These are phyloP conservation scores for Fusarium sp. DNA, from an alignment of 2,329 filamentous ascomycete species.

Conservation along the genomic window DNA sequence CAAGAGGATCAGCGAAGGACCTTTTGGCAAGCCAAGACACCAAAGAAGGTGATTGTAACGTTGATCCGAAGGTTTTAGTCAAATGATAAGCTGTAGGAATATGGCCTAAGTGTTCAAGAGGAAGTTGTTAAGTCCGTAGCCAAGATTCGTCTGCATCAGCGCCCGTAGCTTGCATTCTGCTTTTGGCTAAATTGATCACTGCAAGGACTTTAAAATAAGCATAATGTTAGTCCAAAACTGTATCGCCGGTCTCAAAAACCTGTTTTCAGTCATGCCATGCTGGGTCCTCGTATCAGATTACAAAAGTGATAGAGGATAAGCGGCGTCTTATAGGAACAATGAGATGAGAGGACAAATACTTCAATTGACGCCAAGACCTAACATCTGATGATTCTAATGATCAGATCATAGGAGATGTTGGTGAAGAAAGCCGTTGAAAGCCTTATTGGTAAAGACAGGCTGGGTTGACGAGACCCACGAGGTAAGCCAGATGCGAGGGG, in stretches of 20 bases:
- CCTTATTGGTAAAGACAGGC: neutral
- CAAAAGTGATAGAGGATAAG: neutral
- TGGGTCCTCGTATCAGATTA: accelerated
- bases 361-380: accelerated
- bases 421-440: accelerated
- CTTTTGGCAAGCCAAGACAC: neutral
- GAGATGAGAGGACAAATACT: neutral
- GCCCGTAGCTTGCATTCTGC: neutral
- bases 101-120: neutral
- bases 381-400: neutral
- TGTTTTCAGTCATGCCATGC: too few relatives aligned
- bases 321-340: accelerated
- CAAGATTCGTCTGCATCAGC: neutral
- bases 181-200: neutral
- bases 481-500: too few relatives aligned
- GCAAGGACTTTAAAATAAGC: neutral
- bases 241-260: accelerated
- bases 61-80: neutral
- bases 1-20: neutral
- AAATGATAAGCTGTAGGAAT: neutral
- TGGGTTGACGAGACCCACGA: too few relatives aligned
- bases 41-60: neutral
- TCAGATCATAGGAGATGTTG: neutral
- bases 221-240: neutral
- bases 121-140: neutral